A percentile compares a stretch with the other conserved stretches of the same genome.
Evolutionary conservation across 768 basidiomycete genomes (phyloP).

Genomic region (Amanita subjunquillea): DNA sequence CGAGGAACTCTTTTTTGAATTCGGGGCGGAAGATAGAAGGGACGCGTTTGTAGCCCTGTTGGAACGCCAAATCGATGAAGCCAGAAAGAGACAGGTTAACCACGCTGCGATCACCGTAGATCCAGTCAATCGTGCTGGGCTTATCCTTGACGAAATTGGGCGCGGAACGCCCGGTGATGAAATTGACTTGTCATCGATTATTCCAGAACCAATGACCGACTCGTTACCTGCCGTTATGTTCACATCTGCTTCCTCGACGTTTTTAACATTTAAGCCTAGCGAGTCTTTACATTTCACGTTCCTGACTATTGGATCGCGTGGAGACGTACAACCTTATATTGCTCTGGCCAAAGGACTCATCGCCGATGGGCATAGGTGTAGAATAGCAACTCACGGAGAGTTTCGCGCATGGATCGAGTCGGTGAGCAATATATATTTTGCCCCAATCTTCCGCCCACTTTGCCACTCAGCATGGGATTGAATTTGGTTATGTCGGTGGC

Average conservation of each 20-base stretch:
- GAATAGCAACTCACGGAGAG: slow-evolving; percentile 93
- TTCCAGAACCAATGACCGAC: slow-evolving; percentile 51
- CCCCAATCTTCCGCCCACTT: slow-evolving; percentile 2
- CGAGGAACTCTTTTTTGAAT: slow-evolving; percentile 97
- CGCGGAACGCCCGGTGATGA: slow-evolving; percentile 27
- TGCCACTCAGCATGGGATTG: slow-evolving; percentile 75
- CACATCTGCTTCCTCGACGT: slow-evolving; percentile 90
- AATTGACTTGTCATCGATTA: slow-evolving; percentile 32
- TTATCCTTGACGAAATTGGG: slow-evolving; percentile 82
- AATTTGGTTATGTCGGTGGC: slow-evolving; percentile 88
- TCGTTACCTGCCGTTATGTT: slow-evolving; percentile 91
- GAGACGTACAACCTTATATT: slow-evolving; percentile 98
- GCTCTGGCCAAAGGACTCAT: slow-evolving; percentile 87
- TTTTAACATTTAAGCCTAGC: slow-evolving; percentile 91
- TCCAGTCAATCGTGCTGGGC: slow-evolving; percentile 55
- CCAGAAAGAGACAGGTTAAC: slow-evolving; percentile 35
- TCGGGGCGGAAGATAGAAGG: slow-evolving; percentile 71
- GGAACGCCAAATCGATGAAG: slow-evolving; percentile 72
- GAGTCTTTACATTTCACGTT: slow-evolving; percentile 85
- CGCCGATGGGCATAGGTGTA: slow-evolving; percentile 79
- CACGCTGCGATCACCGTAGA: slow-evolving; percentile 35
- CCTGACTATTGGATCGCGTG: slow-evolving; percentile 91
- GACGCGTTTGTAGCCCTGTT: slow-evolving; percentile 68
- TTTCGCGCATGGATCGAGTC: slow-evolving; percentile 94
- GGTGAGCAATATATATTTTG: slow-evolving; percentile 35